These are phyloP conservation scores for Colletotrichum tabaci DNA, from an alignment of 2,329 filamentous ascomycete species.

Conservation along the genomic window DNA sequence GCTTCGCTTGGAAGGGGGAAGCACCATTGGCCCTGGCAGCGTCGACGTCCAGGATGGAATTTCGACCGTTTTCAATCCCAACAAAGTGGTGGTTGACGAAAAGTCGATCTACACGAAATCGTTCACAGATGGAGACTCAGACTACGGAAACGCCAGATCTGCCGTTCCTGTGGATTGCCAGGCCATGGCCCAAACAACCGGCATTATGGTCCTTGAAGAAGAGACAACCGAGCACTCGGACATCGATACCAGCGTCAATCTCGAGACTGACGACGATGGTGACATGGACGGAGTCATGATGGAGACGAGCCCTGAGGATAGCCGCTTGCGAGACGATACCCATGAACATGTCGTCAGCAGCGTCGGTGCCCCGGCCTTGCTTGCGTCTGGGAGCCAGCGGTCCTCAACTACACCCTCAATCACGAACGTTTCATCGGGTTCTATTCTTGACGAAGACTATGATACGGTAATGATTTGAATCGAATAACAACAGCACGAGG, in stretches of 20 bases:
- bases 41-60: conserved; percentile 58
- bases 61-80: conserved; percentile 53
- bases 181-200: conserved; percentile 43
- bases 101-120: conserved; percentile 53
- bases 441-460: conserved; percentile 36
- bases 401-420: not conserved
- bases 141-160: conserved; percentile 54
- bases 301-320: conserved; percentile 33
- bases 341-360: conserved; percentile 16
- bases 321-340: conserved; percentile 23
- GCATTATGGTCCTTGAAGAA: conserved; percentile 29
- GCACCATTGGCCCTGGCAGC: conserved; percentile 52
- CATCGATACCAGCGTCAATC: conserved; percentile 7
- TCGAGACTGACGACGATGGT: conserved; percentile 18
- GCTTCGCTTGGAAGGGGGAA: conserved; percentile 52
- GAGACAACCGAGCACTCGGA: conserved; percentile 25
- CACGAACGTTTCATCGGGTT: not conserved
- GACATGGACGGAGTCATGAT: conserved; percentile 34
- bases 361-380: not conserved
- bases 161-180: conserved; percentile 52
- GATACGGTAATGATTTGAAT: conserved; percentile 39
- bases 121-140: conserved; percentile 51
- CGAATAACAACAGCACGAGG: not conserved
- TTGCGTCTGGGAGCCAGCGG: not conserved
- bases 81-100: conserved; percentile 53